Evolutionary conservation across 768 basidiomycete species (phyloP).

Genomic region (Chlorophyllum brunneum): DNA sequence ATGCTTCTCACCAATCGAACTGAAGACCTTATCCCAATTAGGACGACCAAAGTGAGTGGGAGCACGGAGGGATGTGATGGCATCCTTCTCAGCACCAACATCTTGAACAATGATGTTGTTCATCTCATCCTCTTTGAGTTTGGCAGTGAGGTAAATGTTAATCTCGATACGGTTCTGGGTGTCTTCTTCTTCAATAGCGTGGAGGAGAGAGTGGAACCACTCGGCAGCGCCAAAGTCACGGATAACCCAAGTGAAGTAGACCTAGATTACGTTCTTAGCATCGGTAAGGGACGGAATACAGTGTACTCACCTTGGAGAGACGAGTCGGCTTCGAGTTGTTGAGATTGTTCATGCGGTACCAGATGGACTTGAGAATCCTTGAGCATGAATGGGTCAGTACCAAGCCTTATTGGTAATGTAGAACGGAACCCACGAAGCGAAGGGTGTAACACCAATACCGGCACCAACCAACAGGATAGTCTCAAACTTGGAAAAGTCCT

Average conservation of each 20-base stretch:
- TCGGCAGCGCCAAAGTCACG: slow-evolving; percentile 87
- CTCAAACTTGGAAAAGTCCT: slow-evolving; percentile 90
- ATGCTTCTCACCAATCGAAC: slow-evolving; percentile 75
- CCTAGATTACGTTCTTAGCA: slow-evolving; percentile 26
- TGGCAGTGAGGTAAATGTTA: slow-evolving; percentile 89
- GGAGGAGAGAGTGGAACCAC: slow-evolving; percentile 92
- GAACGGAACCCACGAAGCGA: slow-evolving; percentile 71
- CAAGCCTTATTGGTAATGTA: not conserved
- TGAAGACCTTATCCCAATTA: slow-evolving; percentile 77
- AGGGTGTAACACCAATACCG: slow-evolving; percentile 96
- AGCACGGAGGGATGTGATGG: slow-evolving; percentile 82
- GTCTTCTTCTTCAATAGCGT: slow-evolving; percentile 93
- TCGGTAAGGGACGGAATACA: not conserved
- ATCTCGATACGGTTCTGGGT: slow-evolving; percentile 84
- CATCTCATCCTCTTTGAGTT: slow-evolving; percentile 89
- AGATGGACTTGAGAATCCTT: slow-evolving; percentile 84
- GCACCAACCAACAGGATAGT: slow-evolving; percentile 87
- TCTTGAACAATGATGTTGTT: slow-evolving; percentile 92
- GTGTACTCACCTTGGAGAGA: slow-evolving; percentile 63
- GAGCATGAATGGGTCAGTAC: not conserved
- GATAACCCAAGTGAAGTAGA: slow-evolving; percentile 95
- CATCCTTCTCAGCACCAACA: slow-evolving; percentile 90
- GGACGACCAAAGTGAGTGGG: slow-evolving; percentile 93
- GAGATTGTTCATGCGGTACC: slow-evolving; percentile 95
- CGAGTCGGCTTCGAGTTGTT: slow-evolving; percentile 71